These are phyloP conservation scores for Cetradonia linearis DNA, from an alignment of 495 filamentous ascomycete species.

Conservation along the genomic window DNA sequence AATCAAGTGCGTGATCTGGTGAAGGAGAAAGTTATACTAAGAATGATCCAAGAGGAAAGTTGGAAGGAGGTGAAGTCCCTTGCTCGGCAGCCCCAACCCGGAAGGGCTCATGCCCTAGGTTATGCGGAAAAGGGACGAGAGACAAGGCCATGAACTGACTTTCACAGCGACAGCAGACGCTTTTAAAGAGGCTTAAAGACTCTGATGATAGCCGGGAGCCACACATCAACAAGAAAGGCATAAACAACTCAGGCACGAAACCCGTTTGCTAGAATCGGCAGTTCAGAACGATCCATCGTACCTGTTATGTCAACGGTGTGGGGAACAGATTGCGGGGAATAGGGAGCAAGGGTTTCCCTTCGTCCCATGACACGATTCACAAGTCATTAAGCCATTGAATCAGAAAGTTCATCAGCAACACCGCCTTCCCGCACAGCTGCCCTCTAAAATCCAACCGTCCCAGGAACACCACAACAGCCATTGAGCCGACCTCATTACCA, in stretches of 20 bases:
- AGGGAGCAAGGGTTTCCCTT: background rate
- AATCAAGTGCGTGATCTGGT: too few relatives aligned
- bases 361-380: background rate
- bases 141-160: background rate
- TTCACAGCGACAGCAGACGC: background rate
- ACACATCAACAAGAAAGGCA: background rate
- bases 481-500: too few relatives aligned
- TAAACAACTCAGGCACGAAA: background rate
- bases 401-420: too few relatives aligned
- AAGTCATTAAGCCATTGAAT: too few relatives aligned
- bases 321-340: constrained; percentile 1
- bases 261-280: background rate
- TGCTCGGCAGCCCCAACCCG: background rate
- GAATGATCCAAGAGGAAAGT: background rate
- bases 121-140: background rate
- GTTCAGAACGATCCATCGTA: background rate
- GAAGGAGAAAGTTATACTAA: too few relatives aligned
- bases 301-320: background rate
- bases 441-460: too few relatives aligned
- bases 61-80: background rate
- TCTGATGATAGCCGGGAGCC: background rate
- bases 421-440: too few relatives aligned
- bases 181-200: background rate
- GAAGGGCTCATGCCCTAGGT: background rate
- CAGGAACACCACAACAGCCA: too few relatives aligned